These are phyloP conservation scores for Pelargonium cotyledonis DNA, from an alignment of 441 rosid genomes.

Conservation along the genomic window DNA sequence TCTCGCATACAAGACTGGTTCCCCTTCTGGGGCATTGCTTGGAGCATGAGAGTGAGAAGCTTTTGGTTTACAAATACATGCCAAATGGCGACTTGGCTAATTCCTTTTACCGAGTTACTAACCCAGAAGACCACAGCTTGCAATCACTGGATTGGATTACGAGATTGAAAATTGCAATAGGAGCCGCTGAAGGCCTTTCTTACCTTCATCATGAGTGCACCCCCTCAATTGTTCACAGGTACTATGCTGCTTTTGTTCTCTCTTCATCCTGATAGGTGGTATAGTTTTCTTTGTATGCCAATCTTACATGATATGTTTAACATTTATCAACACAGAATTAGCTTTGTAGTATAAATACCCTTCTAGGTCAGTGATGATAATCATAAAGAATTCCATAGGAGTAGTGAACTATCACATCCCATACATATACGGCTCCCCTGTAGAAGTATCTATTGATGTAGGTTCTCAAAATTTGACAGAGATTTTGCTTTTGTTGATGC, in stretches of 20 bases:
- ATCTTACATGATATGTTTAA: neutral
- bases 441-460: no score
- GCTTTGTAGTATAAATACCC: no score
- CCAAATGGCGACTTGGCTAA: constrained; percentile 77
- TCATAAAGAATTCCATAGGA: no score
- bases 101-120: constrained; percentile 54
- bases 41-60: constrained; percentile 70
- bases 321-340: no score
- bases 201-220: constrained; percentile 84
- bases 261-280: constrained; percentile 7
- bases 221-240: constrained; percentile 97
- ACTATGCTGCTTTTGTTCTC: constrained; percentile 15
- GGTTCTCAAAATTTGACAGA: no score
- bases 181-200: constrained; percentile 83
- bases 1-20: constrained; percentile 61
- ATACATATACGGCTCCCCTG: no score
- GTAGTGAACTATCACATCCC: no score
- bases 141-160: constrained; percentile 98
- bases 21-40: constrained; percentile 81
- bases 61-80: constrained; percentile 78
- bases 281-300: neutral
- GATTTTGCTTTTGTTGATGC: no score
- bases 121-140: constrained; percentile 49
- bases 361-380: no score
- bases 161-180: constrained; percentile 83